Evolutionary conservation across 2,329 filamentous ascomycete species (phyloP), one percentile per base, ranked within the genome.

Genomic region (Stemphylium vesicarium): DNA sequence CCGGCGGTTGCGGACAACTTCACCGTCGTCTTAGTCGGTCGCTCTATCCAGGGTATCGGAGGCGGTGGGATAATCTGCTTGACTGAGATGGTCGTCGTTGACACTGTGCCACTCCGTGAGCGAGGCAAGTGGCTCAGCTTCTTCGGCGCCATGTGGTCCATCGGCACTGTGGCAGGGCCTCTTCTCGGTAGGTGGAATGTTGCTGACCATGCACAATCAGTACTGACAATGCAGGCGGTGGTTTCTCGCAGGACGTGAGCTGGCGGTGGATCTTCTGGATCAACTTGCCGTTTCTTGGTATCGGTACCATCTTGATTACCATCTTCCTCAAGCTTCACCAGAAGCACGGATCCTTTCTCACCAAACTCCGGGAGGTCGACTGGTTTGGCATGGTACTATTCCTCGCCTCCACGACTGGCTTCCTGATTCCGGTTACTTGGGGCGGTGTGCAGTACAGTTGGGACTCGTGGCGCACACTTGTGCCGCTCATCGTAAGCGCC

Each of bases 191-290:
- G 52, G 60, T 56, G 18, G 6, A 26, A 22, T 13, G 4, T 11
- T 13, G 11, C 10, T 10, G 12, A 9, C 35, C 8, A 32, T 7
- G 3, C 15, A 3, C 4, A 41, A 16, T 41, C 10, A 9, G 15
- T 47, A 18, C 59, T 60, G 31, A 60, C 24, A 18, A 11, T 13
- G 0, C 18, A 71, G 66, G 85, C 5, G 84, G 83, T 15, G 82
- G 78, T 2, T 83, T 86, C 54, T 77, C 82, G 3, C 77, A 84
- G 51, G 75, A 80, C 38, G 78, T 79, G 1, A 74, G 73, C 1
- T 86, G 85, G 86, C 73, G 82, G 8, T 89, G 85, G 85, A 82
- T 88, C 10, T 87, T 88, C 66, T 89, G 82, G 80, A 79, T 87
- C 62, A 88, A 88, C 60, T 72, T 87, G 1, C 84, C 85, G 2